Evolutionary conservation across 257 asterid species (phyloP), one percentile per base, ranked within the genome.

Genomic region (Fraxinus anomala): DNA sequence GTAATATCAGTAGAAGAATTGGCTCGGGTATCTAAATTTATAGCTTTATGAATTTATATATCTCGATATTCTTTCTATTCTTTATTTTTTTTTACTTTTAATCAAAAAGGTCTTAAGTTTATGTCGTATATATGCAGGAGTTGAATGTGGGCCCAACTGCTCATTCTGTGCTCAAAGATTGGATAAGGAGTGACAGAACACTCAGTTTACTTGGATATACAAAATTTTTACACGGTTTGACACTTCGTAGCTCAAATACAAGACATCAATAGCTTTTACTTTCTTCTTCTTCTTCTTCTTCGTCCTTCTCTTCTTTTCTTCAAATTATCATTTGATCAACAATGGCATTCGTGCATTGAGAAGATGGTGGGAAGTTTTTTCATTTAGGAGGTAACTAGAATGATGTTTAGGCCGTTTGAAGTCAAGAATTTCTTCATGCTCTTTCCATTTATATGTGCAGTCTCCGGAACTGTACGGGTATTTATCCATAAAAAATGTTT

Each of bases 141-240:
- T 72, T 92, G 72, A 92, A 89, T 70, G 89, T 94, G 37, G 98
- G 97, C 36, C 87, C 92, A 0, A 83, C 89, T 19, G 94, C 97
- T 42, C 90, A 91, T 86, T 85, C 91, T 17, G 80, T 88, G 83
- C 93, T 92, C 33, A 86, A 89, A 76, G 98, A 94, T 73, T 94
- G 98, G 97, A 74, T 91, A 68, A 87, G 88, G 83, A 85, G 87
- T 68, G 90, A 91, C 24, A 96, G 97, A 49, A 94, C 89, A 80
- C 96, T 94, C 63, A 87, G 91, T 79, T 80, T 94, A 75, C 84
- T 92, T 73, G 98, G 98, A 36, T 94, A 87, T 76, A 89, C 96
- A 70, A 94, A 92, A 89, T 90, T 92, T 86, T 92, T 94, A 90
- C 98, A 94, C 74, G 98, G 98, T 70, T 91, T 92, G 83, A 92